These are phyloP conservation scores for Ettlia oleoabundans DNA, from an alignment of 139 green algal species.

Conservation along the genomic window DNA sequence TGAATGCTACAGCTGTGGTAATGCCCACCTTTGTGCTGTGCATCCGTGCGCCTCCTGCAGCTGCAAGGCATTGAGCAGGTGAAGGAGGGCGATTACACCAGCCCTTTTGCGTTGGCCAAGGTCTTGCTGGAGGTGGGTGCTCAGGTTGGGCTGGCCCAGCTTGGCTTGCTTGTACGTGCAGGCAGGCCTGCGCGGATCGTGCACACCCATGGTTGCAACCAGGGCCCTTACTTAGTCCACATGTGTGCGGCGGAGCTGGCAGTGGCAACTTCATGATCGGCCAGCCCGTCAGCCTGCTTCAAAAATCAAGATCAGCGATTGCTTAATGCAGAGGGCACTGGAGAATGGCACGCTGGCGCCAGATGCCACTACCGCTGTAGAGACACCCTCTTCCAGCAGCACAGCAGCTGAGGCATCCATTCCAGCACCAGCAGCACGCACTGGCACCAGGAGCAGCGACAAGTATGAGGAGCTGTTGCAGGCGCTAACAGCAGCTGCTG, in stretches of 20 bases:
- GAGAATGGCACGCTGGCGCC: not conserved
- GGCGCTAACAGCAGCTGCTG: not conserved
- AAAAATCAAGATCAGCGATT: not conserved
- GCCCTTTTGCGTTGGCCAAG: not conserved
- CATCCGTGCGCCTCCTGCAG: not conserved
- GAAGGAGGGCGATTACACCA: slow-evolving; percentile 1
- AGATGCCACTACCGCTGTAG: too few relatives aligned
- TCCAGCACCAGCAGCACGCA: too few relatives aligned
- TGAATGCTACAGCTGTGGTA: not conserved
- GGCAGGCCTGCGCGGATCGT: not conserved
- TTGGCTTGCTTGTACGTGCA: not conserved
- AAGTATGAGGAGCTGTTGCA: not conserved
- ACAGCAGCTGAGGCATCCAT: too few relatives aligned
- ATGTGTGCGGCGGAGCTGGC: not conserved
- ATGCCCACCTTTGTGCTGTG: not conserved
- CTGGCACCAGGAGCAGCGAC: too few relatives aligned
- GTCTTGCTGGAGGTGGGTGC: not conserved
- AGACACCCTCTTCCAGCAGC: too few relatives aligned
- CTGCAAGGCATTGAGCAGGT: not conserved
- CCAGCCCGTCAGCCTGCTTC: not conserved
- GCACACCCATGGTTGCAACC: too few relatives aligned
- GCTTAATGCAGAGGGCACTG: not conserved
- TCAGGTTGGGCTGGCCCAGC: not conserved
- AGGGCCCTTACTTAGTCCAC: too few relatives aligned
- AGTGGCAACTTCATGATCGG: not conserved